Evolutionary conservation across 192 early-diverging fungal species (phyloP), one percentile per base, ranked within the genome.

Genomic region (Spinellus fusiger): DNA sequence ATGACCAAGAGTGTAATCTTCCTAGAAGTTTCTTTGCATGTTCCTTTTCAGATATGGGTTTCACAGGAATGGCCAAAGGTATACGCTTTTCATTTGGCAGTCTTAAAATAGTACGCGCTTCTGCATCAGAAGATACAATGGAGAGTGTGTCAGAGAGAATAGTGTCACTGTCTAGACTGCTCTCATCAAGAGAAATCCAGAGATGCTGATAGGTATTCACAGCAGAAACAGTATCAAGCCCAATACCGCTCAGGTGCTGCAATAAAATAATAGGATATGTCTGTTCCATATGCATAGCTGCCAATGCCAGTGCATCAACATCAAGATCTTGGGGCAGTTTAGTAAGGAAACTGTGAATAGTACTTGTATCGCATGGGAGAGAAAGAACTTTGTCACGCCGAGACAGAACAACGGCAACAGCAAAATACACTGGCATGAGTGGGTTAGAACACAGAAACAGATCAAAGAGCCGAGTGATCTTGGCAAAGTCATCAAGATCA

Each of bases 251-350:
- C 1, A 56, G 40, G 22, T 73, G 69, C 32, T 80, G 78, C 9
- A 83, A 51, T 18, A 46, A 18, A 48, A 55, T 62, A 2, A 73
- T 69, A 22, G 67, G 65, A 22, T 68, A 75, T 4, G 67, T 60
- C 0, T 44, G 37, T 55, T 76, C 70, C 9, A 83, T 25, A 38
- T 71, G 48, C 20, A 62, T 44, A 6, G 79, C 77, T 23, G 69
- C 53, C 13, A 38, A 48, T 13, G 78, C 73, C 0, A 76, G 12
- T 6, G 38, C 16, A 25, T 80, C 73, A 0, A 83, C 26, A 54
- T 83, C 73, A 2, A 76, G 47, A 10, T 76, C 54, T 35, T 73
- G 66, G 5, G 81, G 81, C 25, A 83, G 68, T 62, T 78, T 80
- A 28, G 78, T 73, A 35, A 83, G 44, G 33, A 77, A 80, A 15